These are phyloP conservation scores for Penicillium lagena DNA, from an alignment of 495 filamentous ascomycete species.

Conservation along the genomic window DNA sequence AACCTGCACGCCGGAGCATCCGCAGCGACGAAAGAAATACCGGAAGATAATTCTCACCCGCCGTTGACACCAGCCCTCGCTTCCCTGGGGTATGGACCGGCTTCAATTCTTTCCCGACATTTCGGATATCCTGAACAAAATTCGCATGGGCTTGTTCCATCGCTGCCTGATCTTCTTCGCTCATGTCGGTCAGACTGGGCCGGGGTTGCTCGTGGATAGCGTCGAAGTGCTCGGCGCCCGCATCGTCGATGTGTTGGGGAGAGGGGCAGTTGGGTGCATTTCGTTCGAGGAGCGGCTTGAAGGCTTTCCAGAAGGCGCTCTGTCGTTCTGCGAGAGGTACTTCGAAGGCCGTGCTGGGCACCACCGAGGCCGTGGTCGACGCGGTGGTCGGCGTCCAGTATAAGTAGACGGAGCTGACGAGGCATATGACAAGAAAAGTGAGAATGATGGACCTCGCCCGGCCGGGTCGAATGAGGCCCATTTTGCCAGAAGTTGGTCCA, in stretches of 20 bases:
- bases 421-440: constrained; percentile 20
- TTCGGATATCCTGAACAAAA: constrained; percentile 32
- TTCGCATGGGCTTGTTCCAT: constrained; percentile 38
- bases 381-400: constrained; percentile 29
- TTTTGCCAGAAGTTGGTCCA: constrained; percentile 1
- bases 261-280: constrained; percentile 25
- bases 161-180: constrained; percentile 20
- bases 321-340: constrained; percentile 31
- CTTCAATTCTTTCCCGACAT: constrained; percentile 19
- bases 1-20: constrained; percentile 52
- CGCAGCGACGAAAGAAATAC: constrained; percentile 46
- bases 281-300: constrained; percentile 27
- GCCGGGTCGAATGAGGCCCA: constrained; percentile 26
- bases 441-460: constrained; percentile 26
- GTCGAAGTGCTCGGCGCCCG: constrained; percentile 23
- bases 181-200: constrained; percentile 28
- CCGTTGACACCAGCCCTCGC: constrained; percentile 50
- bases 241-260: constrained; percentile 15
- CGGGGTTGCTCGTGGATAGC: constrained; percentile 21
- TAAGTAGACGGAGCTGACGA: constrained; percentile 32
- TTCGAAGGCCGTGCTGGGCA: constrained; percentile 32
- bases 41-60: constrained; percentile 38
- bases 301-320: constrained; percentile 33
- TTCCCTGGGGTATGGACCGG: constrained; percentile 39
- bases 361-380: constrained; percentile 27